A percentile compares a stretch with the other conserved stretches of the same genome.
Conservation (phyloP, 768 basidiomycete genomes). For the Pilatotrama ljubarskyi region DNA sequence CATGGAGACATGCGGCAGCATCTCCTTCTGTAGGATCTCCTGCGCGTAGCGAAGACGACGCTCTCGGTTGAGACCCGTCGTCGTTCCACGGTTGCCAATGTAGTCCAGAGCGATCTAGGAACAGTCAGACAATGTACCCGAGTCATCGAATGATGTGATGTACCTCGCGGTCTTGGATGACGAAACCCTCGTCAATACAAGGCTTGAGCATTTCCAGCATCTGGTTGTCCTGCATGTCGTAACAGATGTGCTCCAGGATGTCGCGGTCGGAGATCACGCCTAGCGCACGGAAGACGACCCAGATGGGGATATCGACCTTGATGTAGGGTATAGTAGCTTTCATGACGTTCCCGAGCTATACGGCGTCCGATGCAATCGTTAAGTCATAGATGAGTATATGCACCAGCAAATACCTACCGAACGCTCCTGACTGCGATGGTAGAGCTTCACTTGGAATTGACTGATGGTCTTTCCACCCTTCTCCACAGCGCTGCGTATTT, state of each 20-base stretch:
- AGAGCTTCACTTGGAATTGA: constrained; percentile 98
- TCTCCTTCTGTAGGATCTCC: constrained; percentile 98
- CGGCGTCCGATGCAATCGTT: constrained; percentile 4
- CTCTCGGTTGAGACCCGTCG: constrained; percentile 87
- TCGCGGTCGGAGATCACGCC: constrained; percentile 98
- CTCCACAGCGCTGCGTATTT: constrained; percentile 96
- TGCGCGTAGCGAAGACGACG: constrained; percentile 94
- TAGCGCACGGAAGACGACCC: constrained; percentile 97
- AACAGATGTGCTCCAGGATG: constrained; percentile 97
- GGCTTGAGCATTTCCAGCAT: constrained; percentile 99
- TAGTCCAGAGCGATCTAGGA: constrained; percentile 81
- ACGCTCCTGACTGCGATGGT: constrained; percentile 85
- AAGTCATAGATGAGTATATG: neutral
- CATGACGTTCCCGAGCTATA: constrained; percentile 85
- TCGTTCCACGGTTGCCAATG: constrained; percentile 97
- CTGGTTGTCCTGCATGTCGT: constrained; percentile 93
- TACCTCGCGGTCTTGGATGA: constrained; percentile 96
- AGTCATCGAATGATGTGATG: constrained; percentile 3
- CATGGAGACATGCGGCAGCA: constrained; percentile 97
- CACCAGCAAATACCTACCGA: constrained; percentile 53
- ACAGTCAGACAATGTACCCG: constrained; percentile 9
- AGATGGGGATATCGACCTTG: constrained; percentile 96
- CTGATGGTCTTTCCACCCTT: constrained; percentile 98
- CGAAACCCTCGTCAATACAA: constrained; percentile 97
- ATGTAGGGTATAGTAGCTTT: constrained; percentile 98